A percentile compares a stretch with the other conserved stretches of the same genome.
phyloP scores from a whole-genome alignment of 192 early-diverging fungal species.

The Irineochytrium annulatum region DNA sequence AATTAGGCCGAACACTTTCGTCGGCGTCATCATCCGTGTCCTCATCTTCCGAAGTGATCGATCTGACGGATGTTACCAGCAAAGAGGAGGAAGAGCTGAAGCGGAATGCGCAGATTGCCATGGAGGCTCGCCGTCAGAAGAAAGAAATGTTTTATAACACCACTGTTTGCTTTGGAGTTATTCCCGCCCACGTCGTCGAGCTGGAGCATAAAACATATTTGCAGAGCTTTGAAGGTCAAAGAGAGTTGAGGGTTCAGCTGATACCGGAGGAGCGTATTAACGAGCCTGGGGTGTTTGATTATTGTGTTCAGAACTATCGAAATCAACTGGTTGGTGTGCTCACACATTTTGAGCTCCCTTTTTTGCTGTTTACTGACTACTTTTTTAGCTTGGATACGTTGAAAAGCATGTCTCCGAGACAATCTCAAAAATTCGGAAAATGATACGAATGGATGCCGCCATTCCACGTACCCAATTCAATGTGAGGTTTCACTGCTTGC shows the following conservation, averaged over 20 bases:
- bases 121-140: not conserved
- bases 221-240: conserved; percentile 11
- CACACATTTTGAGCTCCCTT: not conserved
- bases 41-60: conserved; percentile 17
- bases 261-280: conserved; percentile 2
- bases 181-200: conserved; percentile 4
- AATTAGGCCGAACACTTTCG: too few species aligned
- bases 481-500: conserved; percentile 5
- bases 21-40: not conserved
- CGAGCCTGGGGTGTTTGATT: not conserved
- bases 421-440: conserved; percentile 6
- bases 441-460: conserved; percentile 13
- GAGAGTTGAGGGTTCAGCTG: conserved; percentile 11
- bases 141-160: not conserved
- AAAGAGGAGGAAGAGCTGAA: conserved; percentile 18
- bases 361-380: not conserved
- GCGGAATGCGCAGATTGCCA: not conserved
- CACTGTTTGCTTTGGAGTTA: conserved; percentile 27
- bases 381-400: conserved; percentile 17
- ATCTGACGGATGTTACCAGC: conserved; percentile 29
- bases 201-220: conserved; percentile 14
- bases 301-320: not conserved
- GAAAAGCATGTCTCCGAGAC: conserved; percentile 16
- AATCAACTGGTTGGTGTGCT: conserved; percentile 1
- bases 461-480: conserved; percentile 20